Evolutionary conservation across 768 basidiomycete species (phyloP), one percentile per base, ranked within the genome.

Genomic region (Pleurotus cornucopiae): DNA sequence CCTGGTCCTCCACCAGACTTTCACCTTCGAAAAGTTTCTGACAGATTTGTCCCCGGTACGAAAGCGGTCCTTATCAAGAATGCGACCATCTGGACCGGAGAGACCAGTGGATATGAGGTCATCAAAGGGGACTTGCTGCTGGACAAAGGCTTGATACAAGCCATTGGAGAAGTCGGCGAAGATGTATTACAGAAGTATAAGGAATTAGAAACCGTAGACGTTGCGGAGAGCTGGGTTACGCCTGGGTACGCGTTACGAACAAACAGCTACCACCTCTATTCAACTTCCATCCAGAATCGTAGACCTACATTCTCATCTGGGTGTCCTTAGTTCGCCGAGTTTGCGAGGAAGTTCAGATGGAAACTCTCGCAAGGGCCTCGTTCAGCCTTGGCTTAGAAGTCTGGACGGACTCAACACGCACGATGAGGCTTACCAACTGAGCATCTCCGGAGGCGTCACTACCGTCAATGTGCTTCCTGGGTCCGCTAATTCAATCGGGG

Each of bases 351-450:
- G 78, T 2, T 56, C 52, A 12, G 89, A 90, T 62, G 76, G 63
- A 23, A 84, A 86, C 64, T 87, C 85, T 9, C 14, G 65, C 34
- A 76, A 81, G 52, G 76, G 71, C 14, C 75, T 68, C 11, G 64
- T 73, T 2, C 71, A 73, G 46, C 82, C 82, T 13, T 88, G 85
- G 85, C 74, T 94, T 6, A 78, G 89, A 37, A 84, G 82, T 25
- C 67, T 93, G 11, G 91, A 95, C 62, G 90, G 80, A 0, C 73
- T 94, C 49, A 91, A 94, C 65, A 91, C 89, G 0, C 89, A 88
- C 61, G 91, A 94, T 66, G 79, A 82, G 14, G 77, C 89, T 0
- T 91, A 86, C 68, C 71, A 67, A 16, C 72, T 88, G 6, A 79
- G 86, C n/a, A 80, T 89, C 57, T 71, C 90, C 0, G 91, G 92